Percentiles rank a stretch among this genome's conserved stretches.
These are phyloP conservation scores for Pseudogymnoascus sp. DNA, from an alignment of 2,329 filamentous ascomycete species.

Conservation along the genomic window DNA sequence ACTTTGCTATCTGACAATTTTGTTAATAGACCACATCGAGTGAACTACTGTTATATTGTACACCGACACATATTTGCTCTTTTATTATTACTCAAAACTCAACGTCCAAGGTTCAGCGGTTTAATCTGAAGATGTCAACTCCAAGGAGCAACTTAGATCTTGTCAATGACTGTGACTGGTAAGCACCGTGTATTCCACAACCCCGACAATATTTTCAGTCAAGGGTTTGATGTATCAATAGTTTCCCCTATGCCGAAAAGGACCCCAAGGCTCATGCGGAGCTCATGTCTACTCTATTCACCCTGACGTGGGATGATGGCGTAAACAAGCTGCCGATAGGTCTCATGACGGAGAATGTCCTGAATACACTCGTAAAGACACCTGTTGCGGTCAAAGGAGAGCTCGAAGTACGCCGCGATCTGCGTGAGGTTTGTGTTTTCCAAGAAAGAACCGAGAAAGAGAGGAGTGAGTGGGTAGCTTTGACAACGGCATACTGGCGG, in stretches of 20 bases:
- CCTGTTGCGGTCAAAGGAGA: conserved; percentile 45
- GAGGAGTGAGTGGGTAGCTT: conserved; percentile 48
- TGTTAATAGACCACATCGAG: neutral
- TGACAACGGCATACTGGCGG: conserved; percentile 59
- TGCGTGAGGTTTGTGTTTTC: conserved; percentile 57
- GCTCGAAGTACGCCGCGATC: conserved; percentile 50
- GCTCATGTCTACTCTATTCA: conserved; percentile 55
- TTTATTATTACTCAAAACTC: neutral
- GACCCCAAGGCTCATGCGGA: conserved; percentile 47
- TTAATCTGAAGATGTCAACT: neutral
- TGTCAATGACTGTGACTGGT: conserved; percentile 47
- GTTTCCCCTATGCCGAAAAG: conserved; percentile 67
- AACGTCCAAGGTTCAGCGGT: neutral
- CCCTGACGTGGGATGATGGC: conserved; percentile 56
- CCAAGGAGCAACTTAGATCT: conserved; percentile 39
- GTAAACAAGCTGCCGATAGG: conserved; percentile 55
- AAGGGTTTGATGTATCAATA: conserved; percentile 28
- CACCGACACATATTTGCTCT: neutral
- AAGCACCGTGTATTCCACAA: conserved; percentile 21
- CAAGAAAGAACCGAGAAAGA: conserved; percentile 49
- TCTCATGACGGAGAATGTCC: conserved; percentile 45
- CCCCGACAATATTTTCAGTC: neutral
- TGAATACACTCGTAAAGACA: conserved; percentile 39
- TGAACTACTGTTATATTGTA: neutral
- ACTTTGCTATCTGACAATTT: neutral